Conservation (phyloP, 78 protist genomes). For the Tieghemostelium lacteum region DNA sequence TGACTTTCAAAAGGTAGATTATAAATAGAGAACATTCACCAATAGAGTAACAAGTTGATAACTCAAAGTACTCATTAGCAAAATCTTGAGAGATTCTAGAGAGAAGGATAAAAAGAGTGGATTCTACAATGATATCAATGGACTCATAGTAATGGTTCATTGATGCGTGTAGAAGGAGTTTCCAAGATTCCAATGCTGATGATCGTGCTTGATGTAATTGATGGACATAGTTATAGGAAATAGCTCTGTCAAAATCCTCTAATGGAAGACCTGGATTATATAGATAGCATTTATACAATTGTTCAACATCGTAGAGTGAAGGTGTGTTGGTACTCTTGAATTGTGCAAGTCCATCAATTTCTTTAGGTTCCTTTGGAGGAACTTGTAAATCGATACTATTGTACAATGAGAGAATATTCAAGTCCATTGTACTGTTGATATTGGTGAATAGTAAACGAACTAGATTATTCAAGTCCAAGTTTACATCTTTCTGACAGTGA, state of each 20-base stretch:
- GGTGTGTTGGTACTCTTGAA: no score
- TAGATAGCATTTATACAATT: no score
- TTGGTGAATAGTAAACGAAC: no score
- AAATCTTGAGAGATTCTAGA: constrained; percentile 39
- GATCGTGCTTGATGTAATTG: not conserved
- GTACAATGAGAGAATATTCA: constrained; percentile 24
- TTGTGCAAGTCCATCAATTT: no score
- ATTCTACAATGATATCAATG: constrained; percentile 24
- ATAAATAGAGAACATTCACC: constrained; percentile 28
- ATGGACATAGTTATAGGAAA: not conserved
- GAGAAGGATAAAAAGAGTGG: not conserved
- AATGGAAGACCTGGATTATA: no score
- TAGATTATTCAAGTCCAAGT: no score
- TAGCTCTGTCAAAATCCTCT: no score
- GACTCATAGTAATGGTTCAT: constrained; percentile 6
- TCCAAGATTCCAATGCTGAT: constrained; percentile 60
- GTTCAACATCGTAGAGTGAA: no score
- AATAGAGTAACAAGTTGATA: constrained; percentile 18
- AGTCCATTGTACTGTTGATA: not conserved
- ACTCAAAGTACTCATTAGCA: constrained; percentile 31
- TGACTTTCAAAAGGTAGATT: constrained; percentile 14
- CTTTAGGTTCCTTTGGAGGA: no score
- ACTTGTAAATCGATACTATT: constrained; percentile 35
- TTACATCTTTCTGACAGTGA: no score
- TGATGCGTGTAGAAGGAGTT: constrained; percentile 14